Percentiles rank a stretch among this genome's conserved stretches.
These are phyloP conservation scores for Ephemerocybe angulata DNA, from an alignment of 768 basidiomycete genomes.

Conservation along the genomic window DNA sequence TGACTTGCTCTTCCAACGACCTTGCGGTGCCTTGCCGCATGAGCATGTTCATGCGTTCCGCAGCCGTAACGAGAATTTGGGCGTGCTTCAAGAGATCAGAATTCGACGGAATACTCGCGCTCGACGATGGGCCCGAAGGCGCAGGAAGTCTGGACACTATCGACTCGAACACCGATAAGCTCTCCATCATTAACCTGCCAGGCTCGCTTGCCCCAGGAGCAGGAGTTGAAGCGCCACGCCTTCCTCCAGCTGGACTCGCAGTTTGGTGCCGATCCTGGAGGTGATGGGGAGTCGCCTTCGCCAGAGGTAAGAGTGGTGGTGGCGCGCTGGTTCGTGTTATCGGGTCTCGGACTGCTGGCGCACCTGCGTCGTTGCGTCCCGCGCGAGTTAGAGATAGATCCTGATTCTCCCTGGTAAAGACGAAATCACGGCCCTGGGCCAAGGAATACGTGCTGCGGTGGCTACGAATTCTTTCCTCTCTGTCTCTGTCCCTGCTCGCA, in stretches of 20 bases:
- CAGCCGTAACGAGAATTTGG: constrained; percentile 56
- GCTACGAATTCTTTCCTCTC: constrained; percentile 24
- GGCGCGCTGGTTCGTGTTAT: constrained; percentile 14
- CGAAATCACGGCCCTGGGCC: constrained; percentile 17
- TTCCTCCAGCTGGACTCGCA: constrained; percentile 25
- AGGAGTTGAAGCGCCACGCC: constrained; percentile 19
- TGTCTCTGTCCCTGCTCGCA: no score
- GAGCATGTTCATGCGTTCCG: constrained; percentile 64
- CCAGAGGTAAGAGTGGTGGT: constrained; percentile 7
- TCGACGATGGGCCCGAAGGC: constrained; percentile 12
- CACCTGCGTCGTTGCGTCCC: constrained; percentile 6
- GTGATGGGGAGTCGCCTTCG: constrained; percentile 15
- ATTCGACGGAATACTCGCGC: constrained; percentile 28
- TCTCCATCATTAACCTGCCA: constrained; percentile 65
- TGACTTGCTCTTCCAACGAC: constrained; percentile 71
- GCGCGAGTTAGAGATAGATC: constrained; percentile 8
- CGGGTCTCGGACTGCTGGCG: constrained; percentile 14
- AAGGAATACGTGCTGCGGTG: constrained; percentile 41
- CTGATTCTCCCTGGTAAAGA: constrained; percentile 10
- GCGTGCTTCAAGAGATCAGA: constrained; percentile 60
- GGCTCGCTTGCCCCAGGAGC: constrained; percentile 48
- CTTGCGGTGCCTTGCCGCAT: constrained; percentile 51
- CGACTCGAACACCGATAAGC: constrained; percentile 65
- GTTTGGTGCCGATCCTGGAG: constrained; percentile 18
- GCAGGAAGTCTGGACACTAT: constrained; percentile 54